Percentiles rank a stretch among this genome's conserved stretches.
Conservation (phyloP, 2,329 filamentous ascomycete species). For the Botryotinia narcissicola region DNA sequence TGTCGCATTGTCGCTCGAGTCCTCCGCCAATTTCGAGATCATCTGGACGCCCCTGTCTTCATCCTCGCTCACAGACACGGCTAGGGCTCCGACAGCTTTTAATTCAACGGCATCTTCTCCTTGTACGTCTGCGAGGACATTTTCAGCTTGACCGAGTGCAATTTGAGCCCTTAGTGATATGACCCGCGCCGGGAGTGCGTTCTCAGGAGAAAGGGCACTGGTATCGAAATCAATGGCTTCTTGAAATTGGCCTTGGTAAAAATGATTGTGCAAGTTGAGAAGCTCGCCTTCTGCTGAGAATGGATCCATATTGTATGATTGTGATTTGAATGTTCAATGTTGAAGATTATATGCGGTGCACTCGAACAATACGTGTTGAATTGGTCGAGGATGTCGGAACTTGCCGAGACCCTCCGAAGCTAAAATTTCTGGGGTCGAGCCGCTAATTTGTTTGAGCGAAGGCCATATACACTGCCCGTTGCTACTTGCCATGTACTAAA, state of each 20-base stretch:
- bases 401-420: constrained; percentile 7
- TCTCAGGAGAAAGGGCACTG: constrained; percentile 73
- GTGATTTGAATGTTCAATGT: constrained; percentile 16
- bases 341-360: constrained; percentile 1
- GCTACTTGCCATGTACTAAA: background rate
- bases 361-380: constrained; percentile 27
- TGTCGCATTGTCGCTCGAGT: constrained; percentile 67
- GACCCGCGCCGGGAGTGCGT: constrained; percentile 71
- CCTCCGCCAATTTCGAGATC: constrained; percentile 65
- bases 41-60: constrained; percentile 59
- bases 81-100: constrained; percentile 72
- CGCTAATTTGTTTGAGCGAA: background rate
- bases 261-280: constrained; percentile 68
- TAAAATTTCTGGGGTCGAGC: constrained; percentile 10
- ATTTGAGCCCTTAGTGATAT: constrained; percentile 80
- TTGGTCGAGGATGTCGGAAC: constrained; percentile 11
- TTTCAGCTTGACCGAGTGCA: constrained; percentile 73
- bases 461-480: background rate
- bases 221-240: constrained; percentile 83
- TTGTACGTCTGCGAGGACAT: constrained; percentile 68
- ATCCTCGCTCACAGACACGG: constrained; percentile 61
- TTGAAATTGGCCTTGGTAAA: constrained; percentile 80
- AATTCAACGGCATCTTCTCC: constrained; percentile 68
- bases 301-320: constrained; percentile 55
- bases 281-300: constrained; percentile 70